A percentile compares a stretch with the other conserved stretches of the same genome.
phyloP scores from a whole-genome alignment of 805 yeast genomes.

The Sugiyamaella boreocaroliniensis region DNA sequence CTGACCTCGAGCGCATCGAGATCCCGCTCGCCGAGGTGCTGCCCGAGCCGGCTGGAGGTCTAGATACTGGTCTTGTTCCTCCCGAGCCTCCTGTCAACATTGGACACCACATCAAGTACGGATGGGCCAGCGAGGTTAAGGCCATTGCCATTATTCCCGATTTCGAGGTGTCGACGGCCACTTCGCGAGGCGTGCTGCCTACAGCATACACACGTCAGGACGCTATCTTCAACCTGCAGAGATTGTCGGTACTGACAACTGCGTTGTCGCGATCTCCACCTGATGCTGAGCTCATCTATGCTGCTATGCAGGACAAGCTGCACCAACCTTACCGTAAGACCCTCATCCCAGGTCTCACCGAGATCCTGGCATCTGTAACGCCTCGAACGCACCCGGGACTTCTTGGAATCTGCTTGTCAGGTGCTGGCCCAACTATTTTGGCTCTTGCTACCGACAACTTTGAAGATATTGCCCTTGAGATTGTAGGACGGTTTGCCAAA shows the following conservation, averaged over 20 bases:
- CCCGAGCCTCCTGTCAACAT: constrained; percentile 79
- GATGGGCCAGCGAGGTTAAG: constrained; percentile 73
- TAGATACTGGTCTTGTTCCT: constrained; percentile 61
- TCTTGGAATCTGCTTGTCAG: constrained; percentile 89
- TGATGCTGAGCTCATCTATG: constrained; percentile 72
- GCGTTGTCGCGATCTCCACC: constrained; percentile 85
- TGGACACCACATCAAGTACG: constrained; percentile 82
- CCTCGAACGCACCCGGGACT: constrained; percentile 79
- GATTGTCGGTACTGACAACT: constrained; percentile 86
- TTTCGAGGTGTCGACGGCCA: constrained; percentile 91
- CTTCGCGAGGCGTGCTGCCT: constrained; percentile 86
- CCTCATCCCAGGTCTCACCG: constrained; percentile 83
- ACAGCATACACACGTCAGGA: constrained; percentile 68
- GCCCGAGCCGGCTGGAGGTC: constrained; percentile 68
- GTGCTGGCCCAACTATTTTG: constrained; percentile 96
- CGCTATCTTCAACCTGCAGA: constrained; percentile 85
- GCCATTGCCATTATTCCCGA: constrained; percentile 90
- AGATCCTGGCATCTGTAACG: constrained; percentile 70
- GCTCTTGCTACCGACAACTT: constrained; percentile 88
- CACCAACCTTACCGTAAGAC: constrained; percentile 97
- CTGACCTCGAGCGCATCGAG: constrained; percentile 67
- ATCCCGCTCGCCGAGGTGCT: constrained; percentile 81
- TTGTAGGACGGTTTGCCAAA: constrained; percentile 59
- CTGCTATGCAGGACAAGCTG: constrained; percentile 93
- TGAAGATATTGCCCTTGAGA: constrained; percentile 72